Base-by-base conservation (phyloP, 140 eudicot species). In the Senecio squalidus region DNA sequence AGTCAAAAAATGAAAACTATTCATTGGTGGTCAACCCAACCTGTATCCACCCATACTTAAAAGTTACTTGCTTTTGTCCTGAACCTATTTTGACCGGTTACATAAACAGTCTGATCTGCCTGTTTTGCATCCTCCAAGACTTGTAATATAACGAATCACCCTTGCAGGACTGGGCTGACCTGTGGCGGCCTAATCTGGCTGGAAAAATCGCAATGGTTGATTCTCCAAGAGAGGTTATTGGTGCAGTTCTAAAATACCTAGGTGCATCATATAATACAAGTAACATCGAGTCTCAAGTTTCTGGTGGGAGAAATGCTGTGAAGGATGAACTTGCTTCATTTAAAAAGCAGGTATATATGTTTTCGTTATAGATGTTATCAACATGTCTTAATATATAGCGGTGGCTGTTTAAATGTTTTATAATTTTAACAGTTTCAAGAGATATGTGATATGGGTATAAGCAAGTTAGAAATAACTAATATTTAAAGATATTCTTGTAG, bases 161-260 rank as follows among this genome's bases (percentile, higher is more conserved):
- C 34, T 49, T 87, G 70, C 78, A 92, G 98, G 98, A 92, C 74
- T 92, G 98, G 98, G 76, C 77, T 47, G 98, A 92, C 76, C 71
- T 92, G 34, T 92, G 98, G 98, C 85, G 95, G 39, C 82, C 93
- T 36, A 96, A 87, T 67, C 96, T 92, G 68, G 82, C 86, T 16
- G 95, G 98, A 57, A 92, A 69, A 72, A 92, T 92, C 60, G 70
- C 93, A 41, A 92, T 92, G 98, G 77, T 92, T 26, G 93, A 92
- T 76, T 87, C 95, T 64, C 88, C 96, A 14, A 76, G 98, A 75
- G 98, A 92, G 73, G 82, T 92, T 22, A 59, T 92, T 59, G 98
- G 98, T 46, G 83, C 94, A 9, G 98, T 92, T 30, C 53, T 92
- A 64, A 92, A 92, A 78, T 62, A 68, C 38, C 79, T 87, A 81